Evolutionary conservation across 331 rosid genomes (phyloP).

Genomic region (Malus hybrid): DNA sequence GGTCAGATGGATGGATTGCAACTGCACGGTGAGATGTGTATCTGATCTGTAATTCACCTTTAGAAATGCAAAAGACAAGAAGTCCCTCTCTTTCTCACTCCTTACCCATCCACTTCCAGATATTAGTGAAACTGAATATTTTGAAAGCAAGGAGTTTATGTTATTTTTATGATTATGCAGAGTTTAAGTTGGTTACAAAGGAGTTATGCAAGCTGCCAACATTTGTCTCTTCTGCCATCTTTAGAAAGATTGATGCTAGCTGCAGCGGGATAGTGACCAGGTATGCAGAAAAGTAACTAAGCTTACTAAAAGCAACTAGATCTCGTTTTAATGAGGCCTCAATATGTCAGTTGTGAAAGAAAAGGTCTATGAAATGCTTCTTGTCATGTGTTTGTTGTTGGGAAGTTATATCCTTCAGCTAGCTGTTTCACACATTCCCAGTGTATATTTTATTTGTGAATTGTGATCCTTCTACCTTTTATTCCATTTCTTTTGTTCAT

Average conservation of each 20-base stretch:
- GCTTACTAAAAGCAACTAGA: background rate
- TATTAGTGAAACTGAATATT: background rate
- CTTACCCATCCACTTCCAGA: background rate
- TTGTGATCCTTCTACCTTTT: background rate
- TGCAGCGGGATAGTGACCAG: slow-evolving; percentile 75
- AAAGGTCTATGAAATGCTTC: background rate
- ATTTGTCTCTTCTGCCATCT: slow-evolving; percentile 57
- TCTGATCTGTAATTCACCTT: slow-evolving; percentile 4
- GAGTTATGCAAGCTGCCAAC: slow-evolving; percentile 92
- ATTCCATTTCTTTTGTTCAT: background rate
- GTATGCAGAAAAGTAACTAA: slow-evolving; percentile 23
- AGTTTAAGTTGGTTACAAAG: slow-evolving; percentile 75
- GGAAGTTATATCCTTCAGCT: background rate
- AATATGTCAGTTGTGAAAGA: background rate
- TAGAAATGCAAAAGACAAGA: background rate
- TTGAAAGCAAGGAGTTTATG: slow-evolving; percentile 15
- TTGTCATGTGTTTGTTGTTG: background rate
- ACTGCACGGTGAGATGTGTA: slow-evolving; percentile 65
- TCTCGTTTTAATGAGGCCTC: background rate
- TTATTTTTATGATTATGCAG: slow-evolving; percentile 41
- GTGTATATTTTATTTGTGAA: background rate
- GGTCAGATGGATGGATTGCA: slow-evolving; percentile 75
- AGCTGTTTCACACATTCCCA: background rate
- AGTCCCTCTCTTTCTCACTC: background rate
- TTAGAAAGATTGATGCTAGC: slow-evolving; percentile 67